Conservation (phyloP, 108 stramenopile genomes). For the Cyclotella atomus region DNA sequence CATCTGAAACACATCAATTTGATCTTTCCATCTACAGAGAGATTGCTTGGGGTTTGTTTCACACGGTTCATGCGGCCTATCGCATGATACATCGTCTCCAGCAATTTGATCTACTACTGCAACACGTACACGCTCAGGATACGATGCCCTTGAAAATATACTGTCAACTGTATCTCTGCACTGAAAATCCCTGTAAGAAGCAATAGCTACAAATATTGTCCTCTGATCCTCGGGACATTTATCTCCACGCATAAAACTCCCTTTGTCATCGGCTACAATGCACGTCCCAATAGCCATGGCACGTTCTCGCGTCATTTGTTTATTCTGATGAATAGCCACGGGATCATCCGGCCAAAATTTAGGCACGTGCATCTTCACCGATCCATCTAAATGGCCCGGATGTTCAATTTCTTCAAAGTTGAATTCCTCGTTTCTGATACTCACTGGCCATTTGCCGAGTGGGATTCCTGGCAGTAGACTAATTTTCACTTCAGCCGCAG, state of each 20-base stretch:
- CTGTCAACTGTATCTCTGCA: conserved; percentile 66
- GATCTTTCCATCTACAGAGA: conserved; percentile 44
- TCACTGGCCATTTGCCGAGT: conserved; percentile 47
- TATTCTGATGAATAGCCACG: conserved; percentile 52
- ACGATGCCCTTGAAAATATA: conserved; percentile 63
- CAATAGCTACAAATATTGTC: conserved; percentile 55
- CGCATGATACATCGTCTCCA: conserved; percentile 51
- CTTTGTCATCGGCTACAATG: conserved; percentile 36
- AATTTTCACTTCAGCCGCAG: too few species aligned
- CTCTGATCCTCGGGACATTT: conserved; percentile 39
- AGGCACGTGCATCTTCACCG: conserved; percentile 45
- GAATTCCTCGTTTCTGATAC: conserved; percentile 48
- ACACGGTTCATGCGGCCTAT: conserved; percentile 42
- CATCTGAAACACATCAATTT: conserved; percentile 57
- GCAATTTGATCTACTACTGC: conserved; percentile 56
- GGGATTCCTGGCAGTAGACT: conserved; percentile 29
- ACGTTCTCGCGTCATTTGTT: conserved; percentile 49
- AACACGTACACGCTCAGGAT: conserved; percentile 68
- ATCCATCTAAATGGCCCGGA: conserved; percentile 41
- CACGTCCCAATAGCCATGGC: conserved; percentile 53
- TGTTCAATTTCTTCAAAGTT: conserved; percentile 53
- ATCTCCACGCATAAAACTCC: conserved; percentile 41
- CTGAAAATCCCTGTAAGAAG: conserved; percentile 55
- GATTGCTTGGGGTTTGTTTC: conserved; percentile 42
- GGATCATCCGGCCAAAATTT: conserved; percentile 50